phyloP scores from a whole-genome alignment of 768 basidiomycete species.

The Mrakia frigida region DNA sequence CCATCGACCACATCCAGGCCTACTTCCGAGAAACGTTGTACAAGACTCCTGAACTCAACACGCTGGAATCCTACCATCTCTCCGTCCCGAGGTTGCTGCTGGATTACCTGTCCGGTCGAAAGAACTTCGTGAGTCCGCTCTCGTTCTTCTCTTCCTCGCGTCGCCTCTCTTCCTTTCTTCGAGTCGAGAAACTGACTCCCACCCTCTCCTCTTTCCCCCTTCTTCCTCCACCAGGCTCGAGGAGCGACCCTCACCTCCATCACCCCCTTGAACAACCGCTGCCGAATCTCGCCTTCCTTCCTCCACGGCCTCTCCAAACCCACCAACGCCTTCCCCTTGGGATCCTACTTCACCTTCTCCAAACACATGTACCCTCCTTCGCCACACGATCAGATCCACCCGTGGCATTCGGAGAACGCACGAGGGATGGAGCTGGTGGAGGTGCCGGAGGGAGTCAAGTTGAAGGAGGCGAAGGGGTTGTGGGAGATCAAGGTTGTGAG shows the following conservation, averaged over 20 bases:
- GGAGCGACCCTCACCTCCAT: conserved; percentile 17
- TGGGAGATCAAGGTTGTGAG: conserved; percentile 27
- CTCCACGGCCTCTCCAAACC: conserved; percentile 22
- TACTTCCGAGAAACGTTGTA: conserved; percentile 26
- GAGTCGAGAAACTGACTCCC: too few species aligned
- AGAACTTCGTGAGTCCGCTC: conserved; percentile 18
- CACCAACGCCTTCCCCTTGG: background rate
- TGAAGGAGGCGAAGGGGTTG: conserved; percentile 24
- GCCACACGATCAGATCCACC: background rate
- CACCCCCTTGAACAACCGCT: conserved; percentile 1
- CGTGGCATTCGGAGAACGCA: conserved; percentile 27
- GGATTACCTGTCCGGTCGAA: conserved; percentile 30
- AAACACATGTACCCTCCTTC: conserved; percentile 13
- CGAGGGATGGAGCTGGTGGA: conserved; percentile 7
- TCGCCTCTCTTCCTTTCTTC: background rate
- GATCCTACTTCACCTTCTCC: background rate
- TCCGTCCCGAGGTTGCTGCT: conserved; percentile 18
- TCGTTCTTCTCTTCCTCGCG: background rate
- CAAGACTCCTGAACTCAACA: conserved; percentile 25
- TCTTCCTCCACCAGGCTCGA: background rate
- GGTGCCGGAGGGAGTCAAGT: conserved; percentile 26
- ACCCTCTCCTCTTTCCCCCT: background rate
- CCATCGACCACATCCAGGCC: conserved; percentile 22
- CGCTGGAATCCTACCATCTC: conserved; percentile 27
- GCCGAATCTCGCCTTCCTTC: conserved; percentile 18